phyloP scores from a whole-genome alignment of 305 asterid species.

The Rubia peregrina region DNA sequence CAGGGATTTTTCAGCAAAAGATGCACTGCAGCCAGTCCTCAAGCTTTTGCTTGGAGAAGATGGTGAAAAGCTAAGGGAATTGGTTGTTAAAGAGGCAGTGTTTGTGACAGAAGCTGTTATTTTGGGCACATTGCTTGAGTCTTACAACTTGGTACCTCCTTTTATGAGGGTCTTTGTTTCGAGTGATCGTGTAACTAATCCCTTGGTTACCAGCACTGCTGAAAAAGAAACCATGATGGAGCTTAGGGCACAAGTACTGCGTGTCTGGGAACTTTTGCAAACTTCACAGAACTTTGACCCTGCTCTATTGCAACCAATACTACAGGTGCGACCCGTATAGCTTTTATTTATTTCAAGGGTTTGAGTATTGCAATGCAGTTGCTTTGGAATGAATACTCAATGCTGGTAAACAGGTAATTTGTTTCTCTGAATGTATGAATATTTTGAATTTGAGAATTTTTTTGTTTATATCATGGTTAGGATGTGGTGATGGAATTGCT shows the following conservation, averaged over 20 bases:
- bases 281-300: conserved; percentile 86
- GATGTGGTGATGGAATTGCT: no score
- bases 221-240: conserved; percentile 78
- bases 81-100: conserved; percentile 86
- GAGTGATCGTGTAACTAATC: conserved; percentile 44
- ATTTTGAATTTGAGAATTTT: not conserved
- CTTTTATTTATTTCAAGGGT: conserved; percentile 7
- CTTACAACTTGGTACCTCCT: conserved; percentile 60
- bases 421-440: not conserved
- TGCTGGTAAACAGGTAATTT: not conserved
- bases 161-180: conserved; percentile 44
- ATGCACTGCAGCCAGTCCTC: conserved; percentile 92
- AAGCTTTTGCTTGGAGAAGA: conserved; percentile 82
- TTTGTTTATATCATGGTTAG: not conserved
- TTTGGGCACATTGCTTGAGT: conserved; percentile 65
- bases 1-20: conserved; percentile 87
- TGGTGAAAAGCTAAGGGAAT: conserved; percentile 68
- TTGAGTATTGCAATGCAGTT: conserved; percentile 13
- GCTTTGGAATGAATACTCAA: conserved; percentile 9
- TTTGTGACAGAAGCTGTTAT: conserved; percentile 80
- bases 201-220: conserved; percentile 42
- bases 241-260: conserved; percentile 85
- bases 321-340: conserved; percentile 54
- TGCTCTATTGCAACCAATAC: conserved; percentile 66
- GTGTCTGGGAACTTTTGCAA: conserved; percentile 79